Percentiles rank a stretch among this genome's conserved stretches.
Evolutionary conservation across 2,329 filamentous ascomycete genomes (phyloP).

Genomic region (Hypoxylon sp.): DNA sequence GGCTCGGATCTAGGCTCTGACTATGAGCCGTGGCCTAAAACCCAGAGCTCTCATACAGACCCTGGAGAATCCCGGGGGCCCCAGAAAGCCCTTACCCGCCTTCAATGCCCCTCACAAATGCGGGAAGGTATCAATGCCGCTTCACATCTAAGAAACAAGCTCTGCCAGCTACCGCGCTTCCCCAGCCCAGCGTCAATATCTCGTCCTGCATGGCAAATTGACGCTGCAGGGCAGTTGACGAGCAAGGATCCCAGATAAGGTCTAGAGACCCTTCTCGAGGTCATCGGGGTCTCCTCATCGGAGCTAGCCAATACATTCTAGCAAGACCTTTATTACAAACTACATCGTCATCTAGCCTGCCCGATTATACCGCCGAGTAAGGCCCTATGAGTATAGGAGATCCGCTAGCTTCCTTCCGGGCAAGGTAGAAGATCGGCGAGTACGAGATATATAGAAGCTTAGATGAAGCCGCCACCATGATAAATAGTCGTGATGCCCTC

Average conservation of each 20-base stretch:
- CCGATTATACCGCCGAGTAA: conserved; percentile 45
- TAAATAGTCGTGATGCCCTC: conserved; percentile 48
- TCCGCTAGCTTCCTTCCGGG: conserved; percentile 37
- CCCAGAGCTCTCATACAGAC: conserved; percentile 1
- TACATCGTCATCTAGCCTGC: conserved; percentile 39
- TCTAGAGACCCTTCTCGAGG: conserved; percentile 20
- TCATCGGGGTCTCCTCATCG: conserved; percentile 33
- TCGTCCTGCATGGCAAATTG: conserved; percentile 25
- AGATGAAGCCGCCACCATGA: conserved; percentile 32
- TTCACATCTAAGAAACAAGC: conserved; percentile 34
- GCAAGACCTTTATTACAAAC: conserved; percentile 30
- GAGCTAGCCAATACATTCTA: conserved; percentile 29
- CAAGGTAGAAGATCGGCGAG: conserved; percentile 34
- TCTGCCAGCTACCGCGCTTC: conserved; percentile 38
- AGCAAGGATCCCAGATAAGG: conserved; percentile 41
- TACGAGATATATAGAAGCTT: conserved; percentile 31
- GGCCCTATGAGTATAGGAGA: conserved; percentile 39
- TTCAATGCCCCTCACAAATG: conserved; percentile 20
- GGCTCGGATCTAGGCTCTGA: conserved; percentile 37
- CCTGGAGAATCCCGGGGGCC: not conserved
- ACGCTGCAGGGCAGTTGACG: conserved; percentile 21
- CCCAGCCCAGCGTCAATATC: conserved; percentile 31
- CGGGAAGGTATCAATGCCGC: conserved; percentile 26
- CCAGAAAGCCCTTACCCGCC: conserved; percentile 19
- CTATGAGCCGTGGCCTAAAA: conserved; percentile 9